Percentiles rank a stretch among this genome's conserved stretches.
These are phyloP conservation scores for Backusella tuberculispora DNA, from an alignment of 192 early-diverging fungal genomes.

Conservation along the genomic window DNA sequence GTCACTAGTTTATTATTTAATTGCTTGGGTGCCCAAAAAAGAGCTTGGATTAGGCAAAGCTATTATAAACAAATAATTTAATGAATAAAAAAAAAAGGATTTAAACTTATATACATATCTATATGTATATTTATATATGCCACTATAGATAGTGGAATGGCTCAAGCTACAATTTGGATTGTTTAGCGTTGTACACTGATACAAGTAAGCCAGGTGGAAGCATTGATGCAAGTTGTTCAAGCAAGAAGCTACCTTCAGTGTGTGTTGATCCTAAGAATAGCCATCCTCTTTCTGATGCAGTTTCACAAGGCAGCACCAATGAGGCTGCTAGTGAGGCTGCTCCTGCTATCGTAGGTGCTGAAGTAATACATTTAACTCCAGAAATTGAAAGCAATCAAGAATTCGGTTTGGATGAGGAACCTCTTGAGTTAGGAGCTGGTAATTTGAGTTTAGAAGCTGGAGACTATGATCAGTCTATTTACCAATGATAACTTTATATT, in stretches of 20 bases:
- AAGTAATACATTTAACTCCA: background rate
- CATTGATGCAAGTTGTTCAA: background rate
- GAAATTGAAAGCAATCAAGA: background rate
- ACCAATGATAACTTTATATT: too few relatives aligned
- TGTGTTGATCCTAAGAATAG: background rate
- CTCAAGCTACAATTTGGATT: background rate
- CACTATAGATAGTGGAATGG: background rate
- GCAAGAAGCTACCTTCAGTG: background rate
- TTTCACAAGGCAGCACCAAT: background rate
- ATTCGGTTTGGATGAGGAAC: background rate
- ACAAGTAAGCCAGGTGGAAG: background rate
- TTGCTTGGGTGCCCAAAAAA: background rate
- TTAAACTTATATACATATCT: background rate
- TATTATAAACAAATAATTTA: background rate
- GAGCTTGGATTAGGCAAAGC: background rate
- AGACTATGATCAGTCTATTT: background rate
- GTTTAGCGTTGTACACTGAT: background rate
- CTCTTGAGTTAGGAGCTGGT: background rate
- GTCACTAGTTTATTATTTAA: background rate
- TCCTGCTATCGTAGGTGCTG: background rate
- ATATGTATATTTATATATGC: background rate
- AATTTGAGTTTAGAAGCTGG: background rate
- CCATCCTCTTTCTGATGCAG: background rate
- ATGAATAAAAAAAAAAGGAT: background rate
- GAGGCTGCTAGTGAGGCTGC: background rate